These are phyloP conservation scores for Pseudozyma thailandica DNA, from an alignment of 1,284 basidiomycete species.

Conservation along the genomic window DNA sequence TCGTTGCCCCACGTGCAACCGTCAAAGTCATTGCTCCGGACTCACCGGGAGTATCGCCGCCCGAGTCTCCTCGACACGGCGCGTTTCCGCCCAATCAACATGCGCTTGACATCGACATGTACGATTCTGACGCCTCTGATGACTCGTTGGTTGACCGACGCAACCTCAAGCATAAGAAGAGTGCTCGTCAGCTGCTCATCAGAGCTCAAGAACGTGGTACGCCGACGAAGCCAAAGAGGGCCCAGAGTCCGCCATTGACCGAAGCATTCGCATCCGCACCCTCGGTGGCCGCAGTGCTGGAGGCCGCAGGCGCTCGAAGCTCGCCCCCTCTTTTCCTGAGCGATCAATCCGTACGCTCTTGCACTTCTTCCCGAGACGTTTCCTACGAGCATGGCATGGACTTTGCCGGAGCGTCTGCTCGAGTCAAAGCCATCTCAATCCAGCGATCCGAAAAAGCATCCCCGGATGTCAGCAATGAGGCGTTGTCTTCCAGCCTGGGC, in stretches of 20 bases:
- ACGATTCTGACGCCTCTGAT: slow-evolving; percentile 40
- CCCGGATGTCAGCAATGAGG: slow-evolving; percentile 30
- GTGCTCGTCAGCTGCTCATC: slow-evolving; percentile 56
- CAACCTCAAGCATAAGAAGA: slow-evolving; percentile 41
- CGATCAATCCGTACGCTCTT: slow-evolving; percentile 29
- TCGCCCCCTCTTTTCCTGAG: slow-evolving; percentile 35
- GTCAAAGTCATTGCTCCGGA: slow-evolving; percentile 22
- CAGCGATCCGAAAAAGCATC: slow-evolving; percentile 21
- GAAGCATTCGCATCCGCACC: slow-evolving; percentile 32
- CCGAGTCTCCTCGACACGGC: slow-evolving; percentile 13
- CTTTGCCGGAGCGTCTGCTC: slow-evolving; percentile 12
- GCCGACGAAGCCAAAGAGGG: slow-evolving; percentile 55
- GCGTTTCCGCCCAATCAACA: slow-evolving; percentile 12
- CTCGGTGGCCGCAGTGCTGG: slow-evolving; percentile 33
- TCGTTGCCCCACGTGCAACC: slow-evolving; percentile 28
- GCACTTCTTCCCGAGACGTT: slow-evolving; percentile 21
- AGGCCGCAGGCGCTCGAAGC: slow-evolving; percentile 30
- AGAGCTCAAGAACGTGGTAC: slow-evolving; percentile 58
- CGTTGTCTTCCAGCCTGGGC: slow-evolving; percentile 29
- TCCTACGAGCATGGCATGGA: slow-evolving; percentile 29
- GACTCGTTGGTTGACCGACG: slow-evolving; percentile 16
- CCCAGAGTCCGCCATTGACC: slow-evolving; percentile 52
- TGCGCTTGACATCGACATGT: slow-evolving; percentile 44
- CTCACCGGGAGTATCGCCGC: slow-evolving; percentile 13
- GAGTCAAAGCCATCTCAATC: slow-evolving; percentile 16